phyloP scores from a whole-genome alignment of 768 basidiomycete species.

The Infundibulicybe gibba region DNA sequence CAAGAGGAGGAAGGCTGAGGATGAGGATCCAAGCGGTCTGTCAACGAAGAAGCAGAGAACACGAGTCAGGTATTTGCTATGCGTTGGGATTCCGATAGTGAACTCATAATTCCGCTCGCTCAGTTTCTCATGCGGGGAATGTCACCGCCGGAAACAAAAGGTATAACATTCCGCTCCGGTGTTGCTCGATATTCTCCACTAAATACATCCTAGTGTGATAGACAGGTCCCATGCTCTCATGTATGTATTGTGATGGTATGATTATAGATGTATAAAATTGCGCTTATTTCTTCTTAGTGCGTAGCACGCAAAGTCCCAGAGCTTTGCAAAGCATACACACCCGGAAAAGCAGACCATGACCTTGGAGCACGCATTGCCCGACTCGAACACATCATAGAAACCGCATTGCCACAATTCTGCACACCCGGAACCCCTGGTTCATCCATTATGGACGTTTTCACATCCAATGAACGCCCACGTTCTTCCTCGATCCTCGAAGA shows the following conservation, averaged over 20 bases:
- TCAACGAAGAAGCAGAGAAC: conserved; percentile 67
- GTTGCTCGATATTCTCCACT: conserved; percentile 2
- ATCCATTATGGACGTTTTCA: conserved; percentile 20
- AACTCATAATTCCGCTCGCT: conserved; percentile 6
- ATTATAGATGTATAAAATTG: conserved; percentile 9
- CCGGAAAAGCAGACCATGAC: conserved; percentile 84
- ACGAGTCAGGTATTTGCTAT: conserved; percentile 61
- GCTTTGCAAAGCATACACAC: conserved; percentile 84
- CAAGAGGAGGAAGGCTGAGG: conserved; percentile 65
- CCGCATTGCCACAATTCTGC: conserved; percentile 74
- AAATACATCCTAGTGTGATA: conserved; percentile 59
- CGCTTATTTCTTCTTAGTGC: conserved; percentile 44
- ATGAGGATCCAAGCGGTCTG: conserved; percentile 41
- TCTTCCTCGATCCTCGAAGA: conserved; percentile 59
- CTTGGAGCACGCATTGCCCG: conserved; percentile 68
- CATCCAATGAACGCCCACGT: conserved; percentile 30
- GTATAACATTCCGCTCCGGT: conserved; percentile 32
- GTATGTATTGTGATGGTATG: conserved; percentile 34
- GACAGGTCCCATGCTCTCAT: conserved; percentile 83
- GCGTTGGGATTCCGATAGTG: conserved; percentile 2
- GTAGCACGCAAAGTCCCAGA: conserved; percentile 85
- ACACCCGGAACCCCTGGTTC: conserved; percentile 35
- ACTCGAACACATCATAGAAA: conserved; percentile 78
- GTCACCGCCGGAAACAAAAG: conserved; percentile 87
- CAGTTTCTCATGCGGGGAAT: conserved; percentile 86